A percentile compares a stretch with the other conserved stretches of the same genome.
These are phyloP conservation scores for Neltuma alba DNA, from an alignment of 306 rosid genomes.

Conservation along the genomic window DNA sequence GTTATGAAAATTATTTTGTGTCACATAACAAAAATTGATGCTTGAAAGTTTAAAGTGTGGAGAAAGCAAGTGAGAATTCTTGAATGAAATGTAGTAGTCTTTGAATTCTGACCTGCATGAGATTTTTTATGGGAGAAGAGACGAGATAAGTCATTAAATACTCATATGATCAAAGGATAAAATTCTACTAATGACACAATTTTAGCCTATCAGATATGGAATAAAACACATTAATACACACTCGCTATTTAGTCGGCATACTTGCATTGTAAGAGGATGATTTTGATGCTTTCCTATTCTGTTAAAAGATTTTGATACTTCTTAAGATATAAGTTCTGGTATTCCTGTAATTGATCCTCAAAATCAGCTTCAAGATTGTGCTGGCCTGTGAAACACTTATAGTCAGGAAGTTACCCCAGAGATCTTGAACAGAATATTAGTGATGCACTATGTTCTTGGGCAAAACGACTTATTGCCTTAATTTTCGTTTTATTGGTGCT, in stretches of 20 bases:
- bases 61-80: background rate
- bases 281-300: background rate
- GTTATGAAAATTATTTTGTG: background rate
- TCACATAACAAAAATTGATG: background rate
- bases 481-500: constrained; percentile 27
- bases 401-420: background rate
- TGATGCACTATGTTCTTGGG: constrained; percentile 12
- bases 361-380: background rate
- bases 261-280: background rate
- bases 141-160: background rate
- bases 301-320: background rate
- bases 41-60: background rate
- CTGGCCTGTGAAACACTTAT: background rate
- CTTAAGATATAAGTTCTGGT: background rate
- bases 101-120: background rate
- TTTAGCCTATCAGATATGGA: background rate
- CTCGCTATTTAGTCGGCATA: background rate
- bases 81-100: background rate
- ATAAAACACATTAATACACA: background rate
- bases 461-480: background rate
- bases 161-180: background rate
- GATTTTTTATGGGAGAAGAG: background rate
- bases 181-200: background rate
- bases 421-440: background rate
- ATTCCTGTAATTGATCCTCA: background rate